A percentile compares a stretch with the other conserved stretches of the same genome.
phyloP scores from a whole-genome alignment of 345 rosid genomes.

The Boechera divaricarpa region DNA sequence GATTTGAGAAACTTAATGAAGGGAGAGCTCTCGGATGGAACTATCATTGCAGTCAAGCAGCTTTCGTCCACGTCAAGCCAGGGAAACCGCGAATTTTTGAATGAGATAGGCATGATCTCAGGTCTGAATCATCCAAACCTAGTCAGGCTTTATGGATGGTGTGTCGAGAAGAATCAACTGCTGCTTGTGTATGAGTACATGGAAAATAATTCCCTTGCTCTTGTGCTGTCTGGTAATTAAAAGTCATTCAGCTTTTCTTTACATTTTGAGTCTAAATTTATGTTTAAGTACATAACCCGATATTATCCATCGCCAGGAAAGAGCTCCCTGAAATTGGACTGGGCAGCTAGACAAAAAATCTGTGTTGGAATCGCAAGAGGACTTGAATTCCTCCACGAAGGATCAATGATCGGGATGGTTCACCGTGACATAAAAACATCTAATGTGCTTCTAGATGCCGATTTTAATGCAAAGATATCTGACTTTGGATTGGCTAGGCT shows the following conservation, averaged over 20 bases:
- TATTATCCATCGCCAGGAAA: neutral
- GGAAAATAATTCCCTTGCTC: slow-evolving; percentile 55
- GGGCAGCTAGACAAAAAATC: slow-evolving; percentile 57
- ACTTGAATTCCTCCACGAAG: slow-evolving; percentile 63
- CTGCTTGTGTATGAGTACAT: slow-evolving; percentile 52
- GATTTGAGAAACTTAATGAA: slow-evolving; percentile 2
- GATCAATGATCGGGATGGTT: slow-evolving; percentile 59
- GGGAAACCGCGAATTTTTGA: slow-evolving; percentile 54
- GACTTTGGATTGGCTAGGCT: slow-evolving; percentile 78
- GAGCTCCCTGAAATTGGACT: slow-evolving; percentile 44
- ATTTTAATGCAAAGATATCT: slow-evolving; percentile 66
- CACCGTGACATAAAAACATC: slow-evolving; percentile 71
- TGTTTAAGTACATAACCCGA: slow-evolving; percentile 19
- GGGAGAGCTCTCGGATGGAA: slow-evolving; percentile 44
- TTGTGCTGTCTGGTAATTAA: slow-evolving; percentile 39
- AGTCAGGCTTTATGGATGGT: slow-evolving; percentile 53
- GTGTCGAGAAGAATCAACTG: slow-evolving; percentile 48
- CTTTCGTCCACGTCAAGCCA: slow-evolving; percentile 52
- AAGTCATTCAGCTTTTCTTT: neutral
- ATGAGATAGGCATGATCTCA: slow-evolving; percentile 55
- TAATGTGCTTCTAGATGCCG: slow-evolving; percentile 59
- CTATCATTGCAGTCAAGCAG: slow-evolving; percentile 46
- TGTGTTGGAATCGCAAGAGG: slow-evolving; percentile 72
- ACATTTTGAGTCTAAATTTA: neutral
- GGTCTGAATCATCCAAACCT: slow-evolving; percentile 52